These are phyloP conservation scores for Colletotrichum trifolii DNA, from an alignment of 2,329 filamentous ascomycete genomes.

Conservation along the genomic window DNA sequence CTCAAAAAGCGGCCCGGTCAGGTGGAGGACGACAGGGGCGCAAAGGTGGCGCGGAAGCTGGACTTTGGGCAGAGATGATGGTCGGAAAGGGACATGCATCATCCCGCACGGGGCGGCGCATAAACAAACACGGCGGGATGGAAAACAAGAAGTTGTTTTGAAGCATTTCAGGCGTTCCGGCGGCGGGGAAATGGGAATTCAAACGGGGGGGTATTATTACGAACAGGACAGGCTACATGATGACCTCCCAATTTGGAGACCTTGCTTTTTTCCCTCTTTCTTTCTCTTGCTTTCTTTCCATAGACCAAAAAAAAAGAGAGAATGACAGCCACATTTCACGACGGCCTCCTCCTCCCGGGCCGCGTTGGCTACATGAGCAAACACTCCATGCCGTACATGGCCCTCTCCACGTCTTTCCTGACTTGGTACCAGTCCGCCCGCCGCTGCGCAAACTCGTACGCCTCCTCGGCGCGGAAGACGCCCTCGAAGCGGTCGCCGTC, in stretches of 20 bases:
- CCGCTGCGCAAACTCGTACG: conserved; percentile 95
- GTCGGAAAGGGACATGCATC: background rate
- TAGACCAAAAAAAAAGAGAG: conserved; percentile 2
- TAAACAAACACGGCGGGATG: background rate
- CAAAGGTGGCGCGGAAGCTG: conserved; percentile 84
- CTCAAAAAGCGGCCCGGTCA: conserved; percentile 81
- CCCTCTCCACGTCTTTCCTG: conserved; percentile 87
- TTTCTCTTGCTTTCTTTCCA: conserved; percentile 1
- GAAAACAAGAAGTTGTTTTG: conserved; percentile 1
- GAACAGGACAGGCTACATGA: conserved; percentile 14
- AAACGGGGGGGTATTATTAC: conserved; percentile 22
- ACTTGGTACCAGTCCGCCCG: conserved; percentile 96
- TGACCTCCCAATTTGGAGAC: background rate
- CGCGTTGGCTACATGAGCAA: conserved; percentile 72
- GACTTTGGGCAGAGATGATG: conserved; percentile 70
- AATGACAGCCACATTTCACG: background rate
- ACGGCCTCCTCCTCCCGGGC: background rate
- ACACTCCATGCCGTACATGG: conserved; percentile 97
- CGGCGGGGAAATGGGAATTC: background rate
- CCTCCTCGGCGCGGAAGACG: conserved; percentile 94
- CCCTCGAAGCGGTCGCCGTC: conserved; percentile 91
- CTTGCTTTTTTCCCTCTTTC: background rate
- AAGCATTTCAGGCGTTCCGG: conserved; percentile 34
- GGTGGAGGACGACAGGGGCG: conserved; percentile 73
- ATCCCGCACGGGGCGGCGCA: background rate